Evolutionary conservation across 371 early-diverging fungal genomes (phyloP).

Genomic region (Mucor ambiguus): DNA sequence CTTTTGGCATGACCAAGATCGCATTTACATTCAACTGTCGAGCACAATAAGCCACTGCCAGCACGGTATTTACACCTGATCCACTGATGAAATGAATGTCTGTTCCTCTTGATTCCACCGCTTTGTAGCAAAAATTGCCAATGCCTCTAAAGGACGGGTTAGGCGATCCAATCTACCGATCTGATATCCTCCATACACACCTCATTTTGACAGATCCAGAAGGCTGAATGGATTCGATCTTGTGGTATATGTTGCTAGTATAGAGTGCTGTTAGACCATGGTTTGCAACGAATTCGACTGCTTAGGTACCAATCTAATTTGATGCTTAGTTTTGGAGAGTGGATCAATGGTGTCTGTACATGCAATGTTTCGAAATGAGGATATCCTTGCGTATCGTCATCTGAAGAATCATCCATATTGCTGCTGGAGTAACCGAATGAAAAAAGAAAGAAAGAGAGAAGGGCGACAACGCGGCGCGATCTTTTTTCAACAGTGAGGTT

Average conservation of each 20-base stretch:
- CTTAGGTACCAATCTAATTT: slow-evolving; percentile 46
- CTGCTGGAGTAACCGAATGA: background rate
- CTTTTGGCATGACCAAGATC: slow-evolving; percentile 63
- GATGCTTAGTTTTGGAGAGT: slow-evolving; percentile 44
- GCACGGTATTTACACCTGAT: slow-evolving; percentile 71
- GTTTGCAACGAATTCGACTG: background rate
- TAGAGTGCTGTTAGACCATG: background rate
- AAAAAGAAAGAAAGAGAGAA: slow-evolving; percentile 8
- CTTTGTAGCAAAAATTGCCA: slow-evolving; percentile 63
- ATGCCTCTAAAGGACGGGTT: slow-evolving; percentile 51
- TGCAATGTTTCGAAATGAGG: slow-evolving; percentile 38
- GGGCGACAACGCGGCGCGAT: slow-evolving; percentile 2
- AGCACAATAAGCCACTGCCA: slow-evolving; percentile 72
- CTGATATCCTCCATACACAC: slow-evolving; percentile 19
- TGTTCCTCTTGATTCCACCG: slow-evolving; percentile 52
- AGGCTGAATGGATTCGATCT: slow-evolving; percentile 76
- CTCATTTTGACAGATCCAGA: slow-evolving; percentile 77
- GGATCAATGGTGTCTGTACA: slow-evolving; percentile 50
- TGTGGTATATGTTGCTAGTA: slow-evolving; percentile 68
- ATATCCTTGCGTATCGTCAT: slow-evolving; percentile 37
- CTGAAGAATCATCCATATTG: slow-evolving; percentile 43
- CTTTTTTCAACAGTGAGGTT: background rate
- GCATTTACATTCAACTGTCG: slow-evolving; percentile 62
- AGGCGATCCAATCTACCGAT: background rate
- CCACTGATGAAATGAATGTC: slow-evolving; percentile 62